phyloP scores from a whole-genome alignment of 805 yeast genomes.

The Yarrowia yakushimensis region DNA sequence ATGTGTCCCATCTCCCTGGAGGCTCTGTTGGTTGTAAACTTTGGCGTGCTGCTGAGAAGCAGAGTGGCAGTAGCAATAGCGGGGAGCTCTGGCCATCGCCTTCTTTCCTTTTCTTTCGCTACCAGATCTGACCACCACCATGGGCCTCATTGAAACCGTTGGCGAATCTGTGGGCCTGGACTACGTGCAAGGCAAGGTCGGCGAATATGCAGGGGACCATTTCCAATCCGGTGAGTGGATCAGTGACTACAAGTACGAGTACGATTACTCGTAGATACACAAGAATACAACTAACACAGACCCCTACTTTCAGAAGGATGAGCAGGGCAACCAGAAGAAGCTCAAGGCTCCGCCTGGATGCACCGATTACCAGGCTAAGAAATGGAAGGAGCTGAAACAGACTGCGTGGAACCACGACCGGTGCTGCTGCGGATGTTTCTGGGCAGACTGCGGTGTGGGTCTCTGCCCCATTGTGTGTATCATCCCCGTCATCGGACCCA shows the following conservation, averaged over 20 bases:
- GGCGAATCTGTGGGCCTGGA: slow-evolving; percentile 11
- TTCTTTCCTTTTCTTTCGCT: neutral
- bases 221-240: neutral
- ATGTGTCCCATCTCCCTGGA: neutral
- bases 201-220: neutral
- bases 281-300: slow-evolving; percentile 38
- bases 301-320: slow-evolving; percentile 51
- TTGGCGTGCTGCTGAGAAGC: neutral
- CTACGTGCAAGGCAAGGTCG: neutral
- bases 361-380: slow-evolving; percentile 55
- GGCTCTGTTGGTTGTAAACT: neutral
- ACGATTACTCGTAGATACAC: too few relatives aligned
- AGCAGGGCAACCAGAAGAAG: slow-evolving; percentile 50
- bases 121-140: neutral
- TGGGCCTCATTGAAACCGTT: slow-evolving; percentile 8
- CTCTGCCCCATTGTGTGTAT: slow-evolving; percentile 68
- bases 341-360: slow-evolving; percentile 59
- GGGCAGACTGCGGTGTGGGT: slow-evolving; percentile 69
- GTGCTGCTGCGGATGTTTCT: slow-evolving; percentile 73
- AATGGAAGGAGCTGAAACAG: slow-evolving; percentile 69
- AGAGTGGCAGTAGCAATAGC: neutral
- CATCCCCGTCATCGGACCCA: slow-evolving; percentile 82
- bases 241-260: too few relatives aligned
- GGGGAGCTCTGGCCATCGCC: neutral
- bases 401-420: slow-evolving; percentile 87